Percentiles rank a stretch among this genome's conserved stretches.
Conservation (phyloP, 371 early-diverging fungal species). For the Mucor mucedo region DNA sequence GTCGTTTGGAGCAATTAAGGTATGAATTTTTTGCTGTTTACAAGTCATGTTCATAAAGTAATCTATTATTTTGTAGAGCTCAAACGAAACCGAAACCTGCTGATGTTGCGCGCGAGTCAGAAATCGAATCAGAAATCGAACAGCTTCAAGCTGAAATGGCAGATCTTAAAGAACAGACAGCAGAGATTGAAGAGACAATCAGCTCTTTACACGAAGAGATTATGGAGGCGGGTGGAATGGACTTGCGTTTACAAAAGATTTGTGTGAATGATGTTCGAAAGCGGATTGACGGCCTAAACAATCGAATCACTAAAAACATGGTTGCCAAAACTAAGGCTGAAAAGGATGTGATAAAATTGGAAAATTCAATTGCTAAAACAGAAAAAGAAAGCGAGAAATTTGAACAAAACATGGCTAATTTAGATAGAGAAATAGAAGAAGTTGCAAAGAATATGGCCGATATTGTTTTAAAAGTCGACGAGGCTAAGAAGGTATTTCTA, state of each 20-base stretch:
- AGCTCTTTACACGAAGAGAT: slow-evolving; percentile 84
- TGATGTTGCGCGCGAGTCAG: slow-evolving; percentile 47
- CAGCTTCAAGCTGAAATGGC: slow-evolving; percentile 47
- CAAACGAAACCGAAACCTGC: slow-evolving; percentile 53
- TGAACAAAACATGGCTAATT: slow-evolving; percentile 58
- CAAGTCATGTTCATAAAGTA: background rate
- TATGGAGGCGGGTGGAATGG: slow-evolving; percentile 89
- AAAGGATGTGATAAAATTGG: slow-evolving; percentile 74
- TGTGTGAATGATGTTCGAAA: slow-evolving; percentile 85
- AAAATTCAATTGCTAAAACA: slow-evolving; percentile 65
- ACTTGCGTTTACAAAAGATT: slow-evolving; percentile 83
- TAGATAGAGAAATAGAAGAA: slow-evolving; percentile 62
- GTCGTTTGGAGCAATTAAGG: slow-evolving; percentile 59
- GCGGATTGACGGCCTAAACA: slow-evolving; percentile 69
- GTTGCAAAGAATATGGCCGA: slow-evolving; percentile 53
- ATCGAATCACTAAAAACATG: slow-evolving; percentile 67
- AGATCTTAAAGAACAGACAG: slow-evolving; percentile 43
- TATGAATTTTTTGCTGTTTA: slow-evolving; percentile 27
- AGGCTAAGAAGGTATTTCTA: slow-evolving; percentile 31
- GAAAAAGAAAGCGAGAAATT: slow-evolving; percentile 72
- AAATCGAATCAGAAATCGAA: slow-evolving; percentile 49
- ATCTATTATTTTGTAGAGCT: slow-evolving; percentile 22
- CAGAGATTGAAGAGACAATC: slow-evolving; percentile 69
- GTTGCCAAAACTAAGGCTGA: slow-evolving; percentile 77
- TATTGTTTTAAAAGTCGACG: slow-evolving; percentile 56